phyloP scores from a whole-genome alignment of 225 moss, liverwort and hornwort species.

The Straminergon stramineum region DNA sequence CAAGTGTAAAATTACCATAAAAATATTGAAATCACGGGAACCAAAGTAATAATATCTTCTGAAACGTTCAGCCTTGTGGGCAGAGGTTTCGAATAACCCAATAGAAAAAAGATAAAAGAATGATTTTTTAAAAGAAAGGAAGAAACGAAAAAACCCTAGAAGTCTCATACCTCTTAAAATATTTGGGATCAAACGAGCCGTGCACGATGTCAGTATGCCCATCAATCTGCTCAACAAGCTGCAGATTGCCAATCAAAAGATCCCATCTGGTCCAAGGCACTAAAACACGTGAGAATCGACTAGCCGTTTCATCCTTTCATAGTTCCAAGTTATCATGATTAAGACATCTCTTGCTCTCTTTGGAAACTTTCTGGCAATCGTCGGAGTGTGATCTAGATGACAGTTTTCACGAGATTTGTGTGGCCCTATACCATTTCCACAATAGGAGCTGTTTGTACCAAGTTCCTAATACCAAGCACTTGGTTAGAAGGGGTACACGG shows the following conservation, averaged over 20 bases:
- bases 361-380: background rate
- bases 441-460: background rate
- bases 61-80: background rate
- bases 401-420: background rate
- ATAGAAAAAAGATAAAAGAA: background rate
- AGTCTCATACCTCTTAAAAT: constrained; percentile 37
- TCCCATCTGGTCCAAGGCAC: constrained; percentile 52
- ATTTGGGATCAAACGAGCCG: constrained; percentile 66
- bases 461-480: background rate
- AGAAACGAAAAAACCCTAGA: background rate
- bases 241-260: constrained; percentile 58
- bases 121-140: background rate
- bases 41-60: background rate
- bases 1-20: background rate
- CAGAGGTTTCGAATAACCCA: background rate
- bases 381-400: background rate
- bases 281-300: background rate
- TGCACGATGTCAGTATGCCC: constrained; percentile 74
- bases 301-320: background rate
- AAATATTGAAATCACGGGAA: background rate
- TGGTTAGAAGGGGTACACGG: background rate
- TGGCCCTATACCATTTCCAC: background rate
- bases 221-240: constrained; percentile 63
- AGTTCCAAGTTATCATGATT: background rate
- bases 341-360: background rate